Conservation (phyloP, 352 stramenopile species). For the Phytopythium kandeliae region DNA sequence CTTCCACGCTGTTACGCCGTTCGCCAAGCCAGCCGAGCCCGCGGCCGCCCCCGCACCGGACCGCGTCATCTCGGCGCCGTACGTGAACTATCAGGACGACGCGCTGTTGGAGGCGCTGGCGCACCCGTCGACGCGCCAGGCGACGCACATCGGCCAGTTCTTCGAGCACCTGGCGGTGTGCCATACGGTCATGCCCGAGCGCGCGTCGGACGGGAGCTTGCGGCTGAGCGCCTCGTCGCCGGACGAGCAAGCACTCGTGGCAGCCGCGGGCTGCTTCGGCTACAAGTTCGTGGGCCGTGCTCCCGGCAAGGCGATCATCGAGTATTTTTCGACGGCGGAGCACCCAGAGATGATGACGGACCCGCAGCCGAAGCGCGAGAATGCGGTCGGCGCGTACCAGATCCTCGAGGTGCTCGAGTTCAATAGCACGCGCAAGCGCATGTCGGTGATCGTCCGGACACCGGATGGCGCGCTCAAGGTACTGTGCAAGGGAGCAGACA, state of each 20-base stretch:
- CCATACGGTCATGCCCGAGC: slow-evolving; percentile 98
- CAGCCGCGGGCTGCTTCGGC: slow-evolving; percentile 74
- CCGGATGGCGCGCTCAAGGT: slow-evolving; percentile 55
- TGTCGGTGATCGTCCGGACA: slow-evolving; percentile 88
- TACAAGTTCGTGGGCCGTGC: slow-evolving; percentile 72
- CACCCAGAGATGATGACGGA: slow-evolving; percentile 21
- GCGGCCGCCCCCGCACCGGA: slow-evolving; percentile 19
- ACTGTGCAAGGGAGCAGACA: slow-evolving; percentile 88
- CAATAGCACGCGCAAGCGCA: slow-evolving; percentile 94
- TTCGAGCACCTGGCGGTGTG: slow-evolving; percentile 89
- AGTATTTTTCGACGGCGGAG: slow-evolving; percentile 61
- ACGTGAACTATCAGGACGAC: slow-evolving; percentile 87
- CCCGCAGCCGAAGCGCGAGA: slow-evolving; percentile 24
- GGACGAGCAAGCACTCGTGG: slow-evolving; percentile 88
- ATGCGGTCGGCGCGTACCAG: slow-evolving; percentile 53
- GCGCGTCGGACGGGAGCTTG: slow-evolving; percentile 77
- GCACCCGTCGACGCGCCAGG: slow-evolving; percentile 34
- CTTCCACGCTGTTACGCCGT: slow-evolving; percentile 24
- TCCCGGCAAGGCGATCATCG: slow-evolving; percentile 68
- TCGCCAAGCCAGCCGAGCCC: slow-evolving; percentile 15
- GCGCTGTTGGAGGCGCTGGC: slow-evolving; percentile 54
- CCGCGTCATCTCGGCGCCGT: slow-evolving; percentile 64
- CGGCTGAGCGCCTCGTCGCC: slow-evolving; percentile 89
- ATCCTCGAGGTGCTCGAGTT: slow-evolving; percentile 93
- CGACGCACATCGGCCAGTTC: slow-evolving; percentile 55